Percentiles rank a stretch among this genome's conserved stretches.
phyloP scores from a whole-genome alignment of 2,329 filamentous ascomycete genomes.

The Helicocarpus griseus region DNA sequence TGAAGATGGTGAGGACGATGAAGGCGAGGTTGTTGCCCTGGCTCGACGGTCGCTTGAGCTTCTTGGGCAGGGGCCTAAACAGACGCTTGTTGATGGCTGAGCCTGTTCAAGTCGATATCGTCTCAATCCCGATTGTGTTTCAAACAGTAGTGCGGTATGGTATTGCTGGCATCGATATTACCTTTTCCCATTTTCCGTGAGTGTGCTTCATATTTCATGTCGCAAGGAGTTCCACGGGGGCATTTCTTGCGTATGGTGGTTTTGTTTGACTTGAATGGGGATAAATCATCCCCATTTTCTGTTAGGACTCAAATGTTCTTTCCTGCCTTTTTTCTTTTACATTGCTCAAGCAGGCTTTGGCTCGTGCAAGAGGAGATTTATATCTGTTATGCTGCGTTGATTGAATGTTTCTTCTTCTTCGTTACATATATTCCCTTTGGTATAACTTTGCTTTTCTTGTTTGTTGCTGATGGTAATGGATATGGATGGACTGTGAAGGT shows the following conservation, averaged over 20 bases:
- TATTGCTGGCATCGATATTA: not conserved
- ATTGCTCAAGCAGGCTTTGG: not conserved
- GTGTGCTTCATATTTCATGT: not conserved
- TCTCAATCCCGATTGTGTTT: not conserved
- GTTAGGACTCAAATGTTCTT: not conserved
- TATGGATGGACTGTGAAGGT: not conserved
- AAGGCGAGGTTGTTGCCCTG: conserved; percentile 80
- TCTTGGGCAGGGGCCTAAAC: conserved; percentile 66
- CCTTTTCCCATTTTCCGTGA: not conserved
- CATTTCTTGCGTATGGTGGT: conserved; percentile 2
- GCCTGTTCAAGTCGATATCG: not conserved
- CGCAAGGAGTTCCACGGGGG: conserved; percentile 1
- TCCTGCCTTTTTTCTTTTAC: not conserved
- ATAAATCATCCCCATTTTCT: not conserved
- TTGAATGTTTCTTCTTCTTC: not conserved
- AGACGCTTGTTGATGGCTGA: conserved; percentile 68
- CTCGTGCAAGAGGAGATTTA: not conserved
- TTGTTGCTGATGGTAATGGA: not conserved
- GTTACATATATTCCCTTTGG: conserved; percentile 5
- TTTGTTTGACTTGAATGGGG: not conserved
- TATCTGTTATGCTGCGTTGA: not conserved
- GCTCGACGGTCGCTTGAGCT: conserved; percentile 85
- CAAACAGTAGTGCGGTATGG: not conserved
- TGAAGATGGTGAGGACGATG: conserved; percentile 81
- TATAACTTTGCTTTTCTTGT: not conserved